Evolutionary conservation across 495 filamentous ascomycete species (phyloP).

Genomic region (Cercophora samala): DNA sequence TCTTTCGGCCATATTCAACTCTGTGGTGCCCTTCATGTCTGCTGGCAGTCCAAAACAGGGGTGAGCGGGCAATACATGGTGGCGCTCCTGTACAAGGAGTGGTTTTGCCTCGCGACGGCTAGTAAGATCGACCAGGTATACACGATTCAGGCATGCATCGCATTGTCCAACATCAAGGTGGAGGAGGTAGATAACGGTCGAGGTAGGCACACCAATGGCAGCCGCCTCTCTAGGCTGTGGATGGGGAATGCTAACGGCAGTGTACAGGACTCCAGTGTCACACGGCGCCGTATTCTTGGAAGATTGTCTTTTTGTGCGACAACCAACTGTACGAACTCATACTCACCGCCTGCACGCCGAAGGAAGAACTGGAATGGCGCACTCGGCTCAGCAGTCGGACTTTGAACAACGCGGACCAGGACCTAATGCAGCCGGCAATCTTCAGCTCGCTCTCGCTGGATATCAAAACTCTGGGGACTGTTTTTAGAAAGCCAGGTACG

Average conservation of each 20-base stretch:
- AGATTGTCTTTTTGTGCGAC: constrained; percentile 77
- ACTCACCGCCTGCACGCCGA: constrained; percentile 79
- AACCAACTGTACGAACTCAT: constrained; percentile 79
- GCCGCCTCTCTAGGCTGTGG: neutral
- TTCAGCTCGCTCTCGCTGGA: constrained; percentile 63
- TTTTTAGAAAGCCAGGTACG: constrained; percentile 62
- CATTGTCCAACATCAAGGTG: constrained; percentile 64
- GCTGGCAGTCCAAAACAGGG: constrained; percentile 67
- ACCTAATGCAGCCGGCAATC: constrained; percentile 45
- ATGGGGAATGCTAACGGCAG: constrained; percentile 14
- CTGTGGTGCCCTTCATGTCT: constrained; percentile 83
- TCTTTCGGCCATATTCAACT: constrained; percentile 77
- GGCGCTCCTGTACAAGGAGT: constrained; percentile 78
- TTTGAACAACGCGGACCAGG: constrained; percentile 37
- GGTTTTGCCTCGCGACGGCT: constrained; percentile 72
- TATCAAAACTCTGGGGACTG: constrained; percentile 68
- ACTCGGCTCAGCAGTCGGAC: constrained; percentile 43
- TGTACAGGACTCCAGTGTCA: constrained; percentile 75
- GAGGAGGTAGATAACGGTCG: constrained; percentile 76
- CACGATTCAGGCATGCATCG: constrained; percentile 70
- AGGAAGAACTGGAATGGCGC: constrained; percentile 78
- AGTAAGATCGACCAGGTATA: constrained; percentile 59
- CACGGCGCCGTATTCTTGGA: constrained; percentile 86
- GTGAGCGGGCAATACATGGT: constrained; percentile 79
- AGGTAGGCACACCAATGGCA: constrained; percentile 52